Base-by-base conservation (phyloP, 495 filamentous ascomycete species). In the Aspergillus bertholletiae region DNA sequence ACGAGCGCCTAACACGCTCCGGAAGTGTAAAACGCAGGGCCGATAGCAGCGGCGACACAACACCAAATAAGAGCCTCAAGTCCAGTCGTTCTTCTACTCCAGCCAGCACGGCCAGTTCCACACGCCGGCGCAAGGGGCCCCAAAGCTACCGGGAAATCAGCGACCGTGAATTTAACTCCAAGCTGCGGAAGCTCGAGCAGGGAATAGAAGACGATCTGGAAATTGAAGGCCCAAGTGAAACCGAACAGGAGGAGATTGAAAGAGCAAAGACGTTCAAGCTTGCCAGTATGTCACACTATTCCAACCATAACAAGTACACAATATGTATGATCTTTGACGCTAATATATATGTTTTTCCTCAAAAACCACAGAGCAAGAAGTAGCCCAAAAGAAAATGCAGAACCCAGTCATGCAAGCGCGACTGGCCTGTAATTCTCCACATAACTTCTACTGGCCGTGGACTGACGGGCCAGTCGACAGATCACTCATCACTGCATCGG, bases 391-490 rank as follows among this genome's bases (percentile, higher is more conserved):
- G 76, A 97, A 97, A 66, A 82, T 98, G 23, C 92, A 95, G 56
- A 98, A 98, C 62, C 90, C 92, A 0, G 69, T 97, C 23, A 87
- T 97, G 80, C 94, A 98, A 70, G 84, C 97, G 12, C 88, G 94
- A 6, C 83, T 96, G 2, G 88, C 87, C 41, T 97, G 95, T 73
- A 95, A 98, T 69, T 87, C 82, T 2, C 94, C 94, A 0, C 93
- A 97, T 70, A 93, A 96, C 61, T 97, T 98, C 74, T 97, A 92
- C 73, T 94, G 90, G 75, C 94, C 94, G 0, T 98, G 90, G 84
- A 71, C 68, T 17, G 78, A 82, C 49, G 68, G 74, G 12, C 61
- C 77, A 0, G 74, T 87, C 1, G 91, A 97, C 64, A 87, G 93
- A 62, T 84, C 78, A 27, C 80, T 97, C 12, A 82, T 97, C 49